Evolutionary conservation across 371 early-diverging fungal species (phyloP).

Genomic region (Haplosporangium sp.): DNA sequence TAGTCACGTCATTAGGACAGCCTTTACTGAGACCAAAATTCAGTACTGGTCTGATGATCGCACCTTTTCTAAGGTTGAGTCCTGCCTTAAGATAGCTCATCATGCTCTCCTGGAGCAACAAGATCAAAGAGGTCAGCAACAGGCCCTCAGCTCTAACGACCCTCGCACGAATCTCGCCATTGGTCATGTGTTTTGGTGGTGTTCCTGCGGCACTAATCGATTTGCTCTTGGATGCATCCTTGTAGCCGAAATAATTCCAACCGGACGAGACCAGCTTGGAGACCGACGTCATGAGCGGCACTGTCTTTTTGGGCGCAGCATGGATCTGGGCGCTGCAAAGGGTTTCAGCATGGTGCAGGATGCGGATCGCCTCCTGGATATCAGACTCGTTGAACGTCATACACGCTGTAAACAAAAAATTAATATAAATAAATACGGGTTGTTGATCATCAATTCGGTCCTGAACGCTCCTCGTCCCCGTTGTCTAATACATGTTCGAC

Average conservation of each 20-base stretch:
- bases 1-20: background rate
- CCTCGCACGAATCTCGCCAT: constrained; percentile 69
- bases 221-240: constrained; percentile 21
- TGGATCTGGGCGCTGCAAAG: constrained; percentile 65
- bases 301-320: constrained; percentile 63
- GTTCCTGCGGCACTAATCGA: constrained; percentile 13
- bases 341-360: constrained; percentile 59
- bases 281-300: constrained; percentile 28
- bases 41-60: background rate
- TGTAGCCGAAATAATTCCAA: constrained; percentile 47
- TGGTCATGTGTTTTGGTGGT: constrained; percentile 57
- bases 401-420: constrained; percentile 22
- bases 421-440: too few relatives aligned
- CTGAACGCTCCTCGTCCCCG: too few relatives aligned
- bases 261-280: constrained; percentile 52
- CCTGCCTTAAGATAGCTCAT: constrained; percentile 72
- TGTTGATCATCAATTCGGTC: too few relatives aligned
- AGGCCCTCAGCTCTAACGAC: constrained; percentile 71
- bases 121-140: constrained; percentile 65
- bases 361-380: constrained; percentile 59
- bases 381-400: constrained; percentile 66
- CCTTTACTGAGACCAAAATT: background rate
- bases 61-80: constrained; percentile 71
- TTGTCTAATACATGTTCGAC: too few relatives aligned
- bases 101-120: constrained; percentile 65